Evolutionary conservation across 495 filamentous ascomycete genomes (phyloP).

Genomic region (Neurospora intermedia): DNA sequence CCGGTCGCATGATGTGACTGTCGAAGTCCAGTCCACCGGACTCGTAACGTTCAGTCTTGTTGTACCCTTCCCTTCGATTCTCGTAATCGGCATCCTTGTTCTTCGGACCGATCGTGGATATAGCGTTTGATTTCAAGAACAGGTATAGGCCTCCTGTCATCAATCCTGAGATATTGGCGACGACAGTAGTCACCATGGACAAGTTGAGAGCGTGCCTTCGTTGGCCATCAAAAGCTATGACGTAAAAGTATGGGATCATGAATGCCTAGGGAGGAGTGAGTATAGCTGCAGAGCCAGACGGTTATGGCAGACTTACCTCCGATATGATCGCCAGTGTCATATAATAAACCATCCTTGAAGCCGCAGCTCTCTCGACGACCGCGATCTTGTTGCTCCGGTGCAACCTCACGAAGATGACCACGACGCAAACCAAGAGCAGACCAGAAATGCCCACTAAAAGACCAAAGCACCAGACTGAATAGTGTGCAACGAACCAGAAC

Average conservation of each 20-base stretch:
- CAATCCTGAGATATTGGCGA: slow-evolving; percentile 37
- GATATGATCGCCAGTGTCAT: slow-evolving; percentile 30
- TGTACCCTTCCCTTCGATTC: slow-evolving; percentile 22
- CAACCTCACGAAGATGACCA: slow-evolving; percentile 29
- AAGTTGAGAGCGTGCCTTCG: slow-evolving; percentile 22
- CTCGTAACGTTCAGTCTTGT: slow-evolving; percentile 14
- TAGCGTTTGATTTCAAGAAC: slow-evolving; percentile 35
- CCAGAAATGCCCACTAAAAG: slow-evolving; percentile 24
- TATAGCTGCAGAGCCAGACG: neutral
- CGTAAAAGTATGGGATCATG: slow-evolving; percentile 36
- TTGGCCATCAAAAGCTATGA: slow-evolving; percentile 21
- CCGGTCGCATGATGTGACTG: slow-evolving; percentile 22
- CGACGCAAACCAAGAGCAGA: slow-evolving; percentile 20
- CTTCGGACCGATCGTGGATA: slow-evolving; percentile 29
- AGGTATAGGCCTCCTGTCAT: slow-evolving; percentile 39
- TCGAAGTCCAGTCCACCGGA: slow-evolving; percentile 18
- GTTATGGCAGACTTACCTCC: slow-evolving; percentile 20
- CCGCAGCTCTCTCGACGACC: slow-evolving; percentile 27
- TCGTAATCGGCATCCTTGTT: slow-evolving; percentile 33
- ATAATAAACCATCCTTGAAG: slow-evolving; percentile 40
- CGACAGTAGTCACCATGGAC: slow-evolving; percentile 36
- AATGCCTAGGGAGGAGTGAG: slow-evolving; percentile 22
- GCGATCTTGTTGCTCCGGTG: slow-evolving; percentile 30
- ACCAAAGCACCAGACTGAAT: slow-evolving; percentile 29
- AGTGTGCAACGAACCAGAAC: slow-evolving; percentile 41